These are phyloP conservation scores for Podaxis mareebaensis DNA, from an alignment of 768 basidiomycete species.

Conservation along the genomic window DNA sequence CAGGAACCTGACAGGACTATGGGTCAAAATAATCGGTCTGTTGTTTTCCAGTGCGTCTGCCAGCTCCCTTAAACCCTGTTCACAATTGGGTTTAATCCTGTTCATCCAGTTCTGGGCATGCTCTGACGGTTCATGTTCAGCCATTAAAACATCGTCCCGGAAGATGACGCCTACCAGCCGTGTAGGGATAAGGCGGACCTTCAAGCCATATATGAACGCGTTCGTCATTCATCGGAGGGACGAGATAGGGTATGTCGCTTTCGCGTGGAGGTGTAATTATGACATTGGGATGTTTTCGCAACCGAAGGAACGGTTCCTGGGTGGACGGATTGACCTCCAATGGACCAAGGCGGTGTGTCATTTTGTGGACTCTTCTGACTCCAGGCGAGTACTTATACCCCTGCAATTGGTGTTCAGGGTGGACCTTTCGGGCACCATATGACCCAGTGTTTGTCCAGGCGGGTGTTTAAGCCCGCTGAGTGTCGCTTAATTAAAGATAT, in stretches of 20 bases:
- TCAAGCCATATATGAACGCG: slow-evolving; percentile 45
- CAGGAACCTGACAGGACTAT: slow-evolving; percentile 50
- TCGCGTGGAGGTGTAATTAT: slow-evolving; percentile 60
- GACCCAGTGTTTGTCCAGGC: too few relatives aligned
- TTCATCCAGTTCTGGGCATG: slow-evolving; percentile 33
- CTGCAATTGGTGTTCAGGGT: too few relatives aligned
- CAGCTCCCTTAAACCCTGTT: slow-evolving; percentile 32
- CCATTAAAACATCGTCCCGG: neutral
- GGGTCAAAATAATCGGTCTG: slow-evolving; percentile 35
- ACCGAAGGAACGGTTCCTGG: slow-evolving; percentile 49
- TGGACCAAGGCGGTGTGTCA: slow-evolving; percentile 23
- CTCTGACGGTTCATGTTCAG: slow-evolving; percentile 26
- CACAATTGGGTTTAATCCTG: slow-evolving; percentile 27
- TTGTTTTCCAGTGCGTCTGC: slow-evolving; percentile 23
- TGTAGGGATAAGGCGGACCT: slow-evolving; percentile 58
- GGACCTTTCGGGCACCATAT: too few relatives aligned
- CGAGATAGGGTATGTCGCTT: slow-evolving; percentile 38
- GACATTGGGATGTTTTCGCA: slow-evolving; percentile 51
- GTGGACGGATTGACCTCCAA: slow-evolving; percentile 35
- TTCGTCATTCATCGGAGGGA: slow-evolving; percentile 49
- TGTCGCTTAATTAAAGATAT: too few relatives aligned
- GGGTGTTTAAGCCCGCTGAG: too few relatives aligned
- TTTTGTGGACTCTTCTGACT: slow-evolving; percentile 1
- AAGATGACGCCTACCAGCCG: slow-evolving; percentile 26
- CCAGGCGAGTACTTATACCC: neutral